Percentiles rank a stretch among this genome's conserved stretches.
These are phyloP conservation scores for Vigna mungo DNA, from an alignment of 306 rosid genomes.

Conservation along the genomic window DNA sequence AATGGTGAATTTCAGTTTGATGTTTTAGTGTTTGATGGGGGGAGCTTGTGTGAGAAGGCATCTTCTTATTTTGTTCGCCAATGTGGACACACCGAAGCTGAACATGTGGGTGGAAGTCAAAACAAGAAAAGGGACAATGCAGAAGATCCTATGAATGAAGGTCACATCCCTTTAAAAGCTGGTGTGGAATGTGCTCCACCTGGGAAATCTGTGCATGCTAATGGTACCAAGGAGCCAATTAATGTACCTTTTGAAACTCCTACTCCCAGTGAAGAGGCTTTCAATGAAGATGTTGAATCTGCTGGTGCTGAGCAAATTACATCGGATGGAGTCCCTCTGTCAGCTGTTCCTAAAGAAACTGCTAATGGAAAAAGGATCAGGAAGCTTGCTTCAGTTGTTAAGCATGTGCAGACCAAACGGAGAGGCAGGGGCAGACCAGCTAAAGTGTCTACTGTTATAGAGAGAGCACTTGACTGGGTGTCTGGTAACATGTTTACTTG, in stretches of 20 bases:
- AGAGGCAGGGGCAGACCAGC: slow-evolving; percentile 51
- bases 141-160: slow-evolving; percentile 43
- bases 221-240: slow-evolving; percentile 30
- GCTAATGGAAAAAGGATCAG: slow-evolving; percentile 19
- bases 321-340: background rate
- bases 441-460: slow-evolving; percentile 8
- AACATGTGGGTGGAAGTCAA: slow-evolving; percentile 36
- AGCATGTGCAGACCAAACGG: slow-evolving; percentile 24
- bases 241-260: slow-evolving; percentile 40
- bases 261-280: slow-evolving; percentile 35
- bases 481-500: slow-evolving; percentile 46
- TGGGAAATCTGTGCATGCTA: slow-evolving; percentile 37
- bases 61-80: slow-evolving; percentile 65
- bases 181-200: slow-evolving; percentile 43
- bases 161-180: slow-evolving; percentile 44
- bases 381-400: slow-evolving; percentile 32
- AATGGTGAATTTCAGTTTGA: slow-evolving; percentile 64
- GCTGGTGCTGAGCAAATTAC: slow-evolving; percentile 15
- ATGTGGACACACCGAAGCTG: slow-evolving; percentile 43
- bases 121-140: slow-evolving; percentile 38
- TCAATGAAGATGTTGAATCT: slow-evolving; percentile 23
- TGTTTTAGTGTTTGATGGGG: slow-evolving; percentile 64
- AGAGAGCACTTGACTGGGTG: slow-evolving; percentile 30
- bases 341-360: slow-evolving; percentile 4
- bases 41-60: slow-evolving; percentile 67